Conservation (phyloP, 139 green algal species). For the Chlamydomonas eustigma region DNA sequence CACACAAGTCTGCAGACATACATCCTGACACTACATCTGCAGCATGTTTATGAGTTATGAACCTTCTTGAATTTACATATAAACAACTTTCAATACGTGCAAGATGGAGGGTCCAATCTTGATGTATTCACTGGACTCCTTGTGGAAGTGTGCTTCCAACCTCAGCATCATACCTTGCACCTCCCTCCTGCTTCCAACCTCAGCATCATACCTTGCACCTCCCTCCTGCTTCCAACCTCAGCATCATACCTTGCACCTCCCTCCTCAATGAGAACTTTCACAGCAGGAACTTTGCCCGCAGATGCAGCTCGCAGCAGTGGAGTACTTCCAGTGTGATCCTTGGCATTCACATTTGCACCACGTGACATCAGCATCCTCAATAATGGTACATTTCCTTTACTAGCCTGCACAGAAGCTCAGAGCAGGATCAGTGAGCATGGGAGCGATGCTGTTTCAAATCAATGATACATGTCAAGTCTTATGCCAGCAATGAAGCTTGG, state of each 20-base stretch:
- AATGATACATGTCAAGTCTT: too few relatives aligned
- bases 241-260: constrained; percentile 35
- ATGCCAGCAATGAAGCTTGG: too few relatives aligned
- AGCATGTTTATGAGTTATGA: too few relatives aligned
- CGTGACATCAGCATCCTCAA: constrained; percentile 36
- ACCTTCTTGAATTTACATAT: neutral
- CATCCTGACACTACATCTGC: too few relatives aligned
- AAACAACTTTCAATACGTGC: neutral
- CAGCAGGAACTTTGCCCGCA: constrained; percentile 25
- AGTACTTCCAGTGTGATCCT: constrained; percentile 50
- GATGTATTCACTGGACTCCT: too few relatives aligned
- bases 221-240: neutral
- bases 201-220: neutral
- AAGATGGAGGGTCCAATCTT: too few relatives aligned
- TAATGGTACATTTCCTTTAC: constrained; percentile 40
- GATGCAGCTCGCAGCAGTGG: constrained; percentile 47
- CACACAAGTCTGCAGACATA: too few relatives aligned
- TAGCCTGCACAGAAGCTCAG: constrained; percentile 33
- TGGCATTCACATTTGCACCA: constrained; percentile 27
- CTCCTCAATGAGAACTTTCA: constrained; percentile 44
- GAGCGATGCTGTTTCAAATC: too few relatives aligned
- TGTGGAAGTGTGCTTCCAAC: too few relatives aligned
- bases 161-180: neutral
- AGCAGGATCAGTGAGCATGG: too few relatives aligned
- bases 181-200: neutral